Percentiles rank a stretch among this genome's conserved stretches.
These are phyloP conservation scores for Candida vaughaniae DNA, from an alignment of 805 yeast genomes.

Conservation along the genomic window DNA sequence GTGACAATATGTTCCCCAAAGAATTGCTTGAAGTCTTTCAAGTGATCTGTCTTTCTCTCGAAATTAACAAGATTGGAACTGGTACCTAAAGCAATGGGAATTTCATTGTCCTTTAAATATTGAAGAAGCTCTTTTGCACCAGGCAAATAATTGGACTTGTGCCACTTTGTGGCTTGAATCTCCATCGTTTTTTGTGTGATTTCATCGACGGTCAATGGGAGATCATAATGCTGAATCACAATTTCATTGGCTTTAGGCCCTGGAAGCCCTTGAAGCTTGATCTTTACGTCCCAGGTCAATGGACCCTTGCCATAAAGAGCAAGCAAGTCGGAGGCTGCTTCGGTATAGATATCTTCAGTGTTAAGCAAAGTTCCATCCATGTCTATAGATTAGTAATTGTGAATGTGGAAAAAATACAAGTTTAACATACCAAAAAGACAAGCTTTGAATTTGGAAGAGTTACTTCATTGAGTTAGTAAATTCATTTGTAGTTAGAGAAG, in stretches of 20 bases:
- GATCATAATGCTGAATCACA: slow-evolving; percentile 64
- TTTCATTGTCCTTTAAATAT: slow-evolving; percentile 45
- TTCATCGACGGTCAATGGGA: slow-evolving; percentile 68
- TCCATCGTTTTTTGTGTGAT: slow-evolving; percentile 50
- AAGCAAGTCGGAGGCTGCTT: slow-evolving; percentile 65
- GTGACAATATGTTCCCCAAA: slow-evolving; percentile 71
- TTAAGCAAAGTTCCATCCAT: slow-evolving; percentile 95
- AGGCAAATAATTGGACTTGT: slow-evolving; percentile 64
- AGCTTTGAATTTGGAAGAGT: slow-evolving; percentile 45
- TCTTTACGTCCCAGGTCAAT: slow-evolving; percentile 86
- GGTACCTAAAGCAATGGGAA: slow-evolving; percentile 91
- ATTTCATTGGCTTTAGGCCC: slow-evolving; percentile 70
- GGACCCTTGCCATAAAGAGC: slow-evolving; percentile 73
- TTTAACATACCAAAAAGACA: slow-evolving; percentile 64
- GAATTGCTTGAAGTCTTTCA: slow-evolving; percentile 57
- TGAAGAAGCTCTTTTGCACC: slow-evolving; percentile 76
- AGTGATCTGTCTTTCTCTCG: slow-evolving; percentile 69
- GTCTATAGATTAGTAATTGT: slow-evolving; percentile 41
- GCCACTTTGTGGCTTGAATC: slow-evolving; percentile 64
- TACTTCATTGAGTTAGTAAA: background rate
- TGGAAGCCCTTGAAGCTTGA: slow-evolving; percentile 87
- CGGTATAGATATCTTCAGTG: slow-evolving; percentile 90
- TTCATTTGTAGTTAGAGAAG: background rate
- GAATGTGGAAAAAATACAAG: background rate
- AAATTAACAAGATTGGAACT: slow-evolving; percentile 67